Conservation (phyloP, 306 rosid species). For the Biancaea sappan region DNA sequence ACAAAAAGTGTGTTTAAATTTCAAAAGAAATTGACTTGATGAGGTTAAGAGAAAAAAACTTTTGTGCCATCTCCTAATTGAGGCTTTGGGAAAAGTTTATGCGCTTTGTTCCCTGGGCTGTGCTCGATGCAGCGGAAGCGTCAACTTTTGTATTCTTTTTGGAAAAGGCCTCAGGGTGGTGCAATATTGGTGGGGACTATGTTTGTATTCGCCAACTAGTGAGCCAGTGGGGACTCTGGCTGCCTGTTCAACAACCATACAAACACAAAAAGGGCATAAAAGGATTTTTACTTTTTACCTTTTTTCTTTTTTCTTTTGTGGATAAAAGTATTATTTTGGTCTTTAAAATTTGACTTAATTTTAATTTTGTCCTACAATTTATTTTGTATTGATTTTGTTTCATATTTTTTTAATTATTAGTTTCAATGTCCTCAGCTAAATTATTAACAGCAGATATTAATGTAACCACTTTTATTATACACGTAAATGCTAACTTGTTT, state of each 20-base stretch:
- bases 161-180: constrained; percentile 38
- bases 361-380: too few species aligned
- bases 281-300: constrained; percentile 25
- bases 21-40: constrained; percentile 19
- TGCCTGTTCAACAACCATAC: constrained; percentile 8
- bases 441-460: too few species aligned
- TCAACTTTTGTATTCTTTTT: constrained; percentile 50
- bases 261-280: constrained; percentile 18
- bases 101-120: constrained; percentile 54
- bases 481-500: too few species aligned
- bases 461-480: too few species aligned
- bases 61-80: constrained; percentile 22
- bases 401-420: too few species aligned
- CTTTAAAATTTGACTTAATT: too few species aligned
- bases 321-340: too few species aligned
- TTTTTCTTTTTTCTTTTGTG: too few species aligned
- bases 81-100: constrained; percentile 56
- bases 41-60: constrained; percentile 40
- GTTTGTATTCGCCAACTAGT: constrained; percentile 20
- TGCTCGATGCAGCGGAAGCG: constrained; percentile 43
- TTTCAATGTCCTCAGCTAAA: too few species aligned
- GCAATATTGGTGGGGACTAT: constrained; percentile 52
- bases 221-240: constrained; percentile 13
- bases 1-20: background rate
- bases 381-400: too few species aligned